phyloP scores from a whole-genome alignment of 169 alveolate genomes.

The Cryptosporidium sp. region DNA sequence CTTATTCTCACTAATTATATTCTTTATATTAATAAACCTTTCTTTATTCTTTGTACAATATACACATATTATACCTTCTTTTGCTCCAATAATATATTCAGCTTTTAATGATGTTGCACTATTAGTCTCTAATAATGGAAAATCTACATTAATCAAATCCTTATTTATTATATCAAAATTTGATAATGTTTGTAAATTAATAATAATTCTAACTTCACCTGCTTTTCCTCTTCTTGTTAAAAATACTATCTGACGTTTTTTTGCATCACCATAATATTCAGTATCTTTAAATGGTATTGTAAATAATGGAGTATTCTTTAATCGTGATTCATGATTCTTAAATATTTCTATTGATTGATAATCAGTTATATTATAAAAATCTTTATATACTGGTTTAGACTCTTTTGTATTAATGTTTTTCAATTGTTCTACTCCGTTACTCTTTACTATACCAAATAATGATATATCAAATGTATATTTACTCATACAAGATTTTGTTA shows the following conservation, averaged over 20 bases:
- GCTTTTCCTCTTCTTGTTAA: slow-evolving; percentile 68
- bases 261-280: slow-evolving; percentile 63
- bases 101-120: slow-evolving; percentile 72
- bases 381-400: slow-evolving; percentile 43
- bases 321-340: neutral
- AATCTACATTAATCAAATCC: slow-evolving; percentile 63
- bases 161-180: slow-evolving; percentile 59
- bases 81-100: slow-evolving; percentile 66
- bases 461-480: slow-evolving; percentile 67
- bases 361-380: slow-evolving; percentile 66
- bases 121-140: slow-evolving; percentile 39
- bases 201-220: slow-evolving; percentile 63
- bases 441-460: slow-evolving; percentile 21
- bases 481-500: slow-evolving; percentile 61
- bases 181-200: slow-evolving; percentile 59
- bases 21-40: neutral
- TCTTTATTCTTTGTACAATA: slow-evolving; percentile 63
- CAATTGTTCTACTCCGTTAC: slow-evolving; percentile 37
- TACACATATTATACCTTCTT: slow-evolving; percentile 31
- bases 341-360: slow-evolving; percentile 66
- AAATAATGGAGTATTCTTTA: slow-evolving; percentile 47
- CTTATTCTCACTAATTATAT: slow-evolving; percentile 15
- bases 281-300: slow-evolving; percentile 73
- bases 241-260: slow-evolving; percentile 55
- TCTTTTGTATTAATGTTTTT: slow-evolving; percentile 48